These are phyloP conservation scores for Entomortierella parvispora DNA, from an alignment of 192 early-diverging fungal genomes.

Conservation along the genomic window DNA sequence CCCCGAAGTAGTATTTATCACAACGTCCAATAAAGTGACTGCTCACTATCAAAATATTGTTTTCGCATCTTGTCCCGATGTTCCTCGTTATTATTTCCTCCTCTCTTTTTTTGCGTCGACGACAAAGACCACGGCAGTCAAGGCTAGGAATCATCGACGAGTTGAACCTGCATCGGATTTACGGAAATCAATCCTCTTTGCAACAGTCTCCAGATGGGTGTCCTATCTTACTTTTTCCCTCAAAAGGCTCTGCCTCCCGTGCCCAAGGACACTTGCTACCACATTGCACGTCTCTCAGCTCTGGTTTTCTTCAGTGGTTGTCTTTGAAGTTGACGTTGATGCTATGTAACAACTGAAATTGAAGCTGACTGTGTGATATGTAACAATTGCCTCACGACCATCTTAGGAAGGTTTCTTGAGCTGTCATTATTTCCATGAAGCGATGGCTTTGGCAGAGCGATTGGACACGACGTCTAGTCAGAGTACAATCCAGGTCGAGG, in stretches of 20 bases:
- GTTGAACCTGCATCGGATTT: background rate
- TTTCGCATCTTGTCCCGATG: too few species aligned
- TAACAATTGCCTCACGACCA: too few species aligned
- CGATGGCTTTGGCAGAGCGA: constrained; percentile 35
- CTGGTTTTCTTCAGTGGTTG: too few species aligned
- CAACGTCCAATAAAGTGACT: background rate
- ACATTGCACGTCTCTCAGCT: constrained; percentile 11
- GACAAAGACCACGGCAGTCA: background rate
- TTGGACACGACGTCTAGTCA: constrained; percentile 39
- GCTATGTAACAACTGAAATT: background rate
- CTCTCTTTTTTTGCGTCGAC: background rate
- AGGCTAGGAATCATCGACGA: too few species aligned
- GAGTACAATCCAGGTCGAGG: constrained; percentile 48
- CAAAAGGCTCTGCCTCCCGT: constrained; percentile 17
- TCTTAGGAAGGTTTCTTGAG: constrained; percentile 40
- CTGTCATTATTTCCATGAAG: constrained; percentile 40
- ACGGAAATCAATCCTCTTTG: too few species aligned
- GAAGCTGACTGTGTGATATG: too few species aligned
- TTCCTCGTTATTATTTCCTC: background rate
- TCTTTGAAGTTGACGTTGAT: background rate
- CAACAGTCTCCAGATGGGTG: constrained; percentile 8
- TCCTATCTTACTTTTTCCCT: constrained; percentile 30
- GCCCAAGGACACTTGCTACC: constrained; percentile 49
- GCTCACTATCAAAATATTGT: background rate
- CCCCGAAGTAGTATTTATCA: background rate